phyloP scores from a whole-genome alignment of 345 rosid species.

The Dimocarpus longan region DNA sequence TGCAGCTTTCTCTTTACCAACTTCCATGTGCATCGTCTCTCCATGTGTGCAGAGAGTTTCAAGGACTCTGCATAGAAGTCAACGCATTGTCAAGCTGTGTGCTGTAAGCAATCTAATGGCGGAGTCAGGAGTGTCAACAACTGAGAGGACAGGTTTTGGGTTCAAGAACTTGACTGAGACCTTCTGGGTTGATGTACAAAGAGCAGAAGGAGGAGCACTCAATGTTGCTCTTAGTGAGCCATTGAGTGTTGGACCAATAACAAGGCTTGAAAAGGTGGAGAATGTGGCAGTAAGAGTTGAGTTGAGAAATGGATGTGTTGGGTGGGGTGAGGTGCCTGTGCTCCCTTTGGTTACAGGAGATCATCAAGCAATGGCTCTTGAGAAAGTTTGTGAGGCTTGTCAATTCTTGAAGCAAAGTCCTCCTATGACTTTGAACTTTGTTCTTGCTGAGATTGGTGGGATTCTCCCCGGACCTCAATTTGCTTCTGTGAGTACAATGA shows the following conservation, averaged over 20 bases:
- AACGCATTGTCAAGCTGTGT: not conserved
- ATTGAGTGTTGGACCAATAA: slow-evolving; percentile 65
- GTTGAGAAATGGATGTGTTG: slow-evolving; percentile 70
- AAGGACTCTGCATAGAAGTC: not conserved
- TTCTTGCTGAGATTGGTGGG: slow-evolving; percentile 45
- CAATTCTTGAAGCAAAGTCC: slow-evolving; percentile 47
- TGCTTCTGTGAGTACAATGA: slow-evolving; percentile 66
- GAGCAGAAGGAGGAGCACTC: slow-evolving; percentile 67
- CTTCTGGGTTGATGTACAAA: slow-evolving; percentile 50
- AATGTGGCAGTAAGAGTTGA: slow-evolving; percentile 73
- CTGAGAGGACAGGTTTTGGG: slow-evolving; percentile 31
- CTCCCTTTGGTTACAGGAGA: slow-evolving; percentile 80
- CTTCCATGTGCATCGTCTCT: slow-evolving; percentile 4
- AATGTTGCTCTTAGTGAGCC: slow-evolving; percentile 67
- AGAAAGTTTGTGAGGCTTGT: slow-evolving; percentile 63
- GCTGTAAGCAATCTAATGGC: slow-evolving; percentile 1
- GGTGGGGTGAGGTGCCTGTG: slow-evolving; percentile 85
- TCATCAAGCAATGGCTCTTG: slow-evolving; percentile 69
- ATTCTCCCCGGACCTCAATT: slow-evolving; percentile 65
- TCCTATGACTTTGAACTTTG: slow-evolving; percentile 42
- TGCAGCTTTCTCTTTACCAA: slow-evolving; percentile 4
- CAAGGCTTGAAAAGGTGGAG: slow-evolving; percentile 59
- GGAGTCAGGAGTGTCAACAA: not conserved
- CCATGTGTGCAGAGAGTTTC: not conserved
- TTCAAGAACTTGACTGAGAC: slow-evolving; percentile 62